Evolutionary conservation across 192 early-diverging fungal genomes (phyloP), one percentile per base, ranked within the genome.

Genomic region (Coemansia sp.): DNA sequence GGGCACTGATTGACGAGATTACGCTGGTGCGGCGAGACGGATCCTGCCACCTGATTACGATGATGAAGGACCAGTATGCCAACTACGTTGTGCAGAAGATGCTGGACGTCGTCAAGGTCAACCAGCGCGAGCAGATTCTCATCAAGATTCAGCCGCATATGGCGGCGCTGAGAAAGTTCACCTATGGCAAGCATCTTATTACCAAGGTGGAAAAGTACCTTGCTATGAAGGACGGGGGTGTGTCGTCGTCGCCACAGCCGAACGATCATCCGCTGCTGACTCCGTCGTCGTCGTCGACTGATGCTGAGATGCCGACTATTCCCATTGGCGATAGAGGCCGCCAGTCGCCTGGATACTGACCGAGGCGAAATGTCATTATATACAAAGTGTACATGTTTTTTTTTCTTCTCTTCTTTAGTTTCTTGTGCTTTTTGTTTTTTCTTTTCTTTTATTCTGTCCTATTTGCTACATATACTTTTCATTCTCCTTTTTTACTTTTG

Each of bases 51-150:
- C 78, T 99, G 69, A 87, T 95, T 53, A 81, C 88, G n/a, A 97
- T 99, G 96, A 99, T 99, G 97, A 98, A 98, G 85, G 97, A 99
- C 84, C 97, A 99, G 81, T 99, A 95, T 71, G 97, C 97, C 46
- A 99, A 99, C 74, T 99, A 99, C 79, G 97, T 99, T 31, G 94
- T 99, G 41, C 97, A 99, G 76, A 99, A 99, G 79, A 96, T 99
- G 95, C 84, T 99, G 53, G 97, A 99, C 80, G 96, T 98, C 39
- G 94, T 96, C 9, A 93, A 94, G 66, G 95, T 89, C 14, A 87
- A 90, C n/a, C 94, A 97, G 77, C 88, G 92, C 31, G 92, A 94
- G 53, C 63, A 93, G 12, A 83, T 99, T n/a, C 85, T 99, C 20
- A 74, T 78, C 70, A 94, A 94, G 85, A 98, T 99, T 76, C 91